Evolutionary conservation across 352 stramenopile genomes (phyloP), one percentile per base, ranked within the genome.

Genomic region (Paralagenidium karlingii): DNA sequence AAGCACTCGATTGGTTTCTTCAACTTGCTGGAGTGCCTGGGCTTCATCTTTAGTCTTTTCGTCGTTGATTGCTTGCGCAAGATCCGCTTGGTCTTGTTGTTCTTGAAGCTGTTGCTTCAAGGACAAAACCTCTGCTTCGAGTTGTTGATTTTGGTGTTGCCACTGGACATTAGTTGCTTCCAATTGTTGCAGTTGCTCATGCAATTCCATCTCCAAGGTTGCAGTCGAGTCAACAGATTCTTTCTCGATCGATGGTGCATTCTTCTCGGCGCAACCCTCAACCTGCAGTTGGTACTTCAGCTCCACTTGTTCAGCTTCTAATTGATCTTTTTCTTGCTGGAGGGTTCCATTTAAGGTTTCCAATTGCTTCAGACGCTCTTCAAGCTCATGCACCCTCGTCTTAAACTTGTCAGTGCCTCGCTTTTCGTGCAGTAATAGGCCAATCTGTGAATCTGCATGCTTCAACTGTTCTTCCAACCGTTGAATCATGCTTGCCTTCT

Each of bases 231-330:
- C 28, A 13, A 13, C 28, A 11, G 11, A 13, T 15, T 32, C 28
- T 15, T 55, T 65, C 25, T 73, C 40, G 15, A 20, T 51, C 24
- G n/a, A n/a, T n/a, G n/a, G n/a, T n/a, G n/a, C n/a, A n/a, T n/a
- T n/a, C n/a, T n/a, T n/a, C n/a, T n/a, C n/a, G n/a, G n/a, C n/a
- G n/a, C n/a, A n/a, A n/a, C n/a, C n/a, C n/a, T n/a, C n/a, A n/a
- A 56, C 47, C 24, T 64, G 69, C 12, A 54, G 24, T 24, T 74
- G 56, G 7, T 47, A 47, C 33, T 63, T 73, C 18, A 63, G 20
- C 9, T 57, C 27, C 2, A 43, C 24, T 9, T 61, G 55, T 16
- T 45, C 66, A 38, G 51, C 38, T 2, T 42, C 56, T 19, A 68
- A 31, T 12, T 33, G 46, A 22, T 73, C 58, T 4, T 71, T 21